Evolutionary conservation across 257 asterid genomes (phyloP), one percentile per base, ranked within the genome.

Genomic region (Datura wrightii): DNA sequence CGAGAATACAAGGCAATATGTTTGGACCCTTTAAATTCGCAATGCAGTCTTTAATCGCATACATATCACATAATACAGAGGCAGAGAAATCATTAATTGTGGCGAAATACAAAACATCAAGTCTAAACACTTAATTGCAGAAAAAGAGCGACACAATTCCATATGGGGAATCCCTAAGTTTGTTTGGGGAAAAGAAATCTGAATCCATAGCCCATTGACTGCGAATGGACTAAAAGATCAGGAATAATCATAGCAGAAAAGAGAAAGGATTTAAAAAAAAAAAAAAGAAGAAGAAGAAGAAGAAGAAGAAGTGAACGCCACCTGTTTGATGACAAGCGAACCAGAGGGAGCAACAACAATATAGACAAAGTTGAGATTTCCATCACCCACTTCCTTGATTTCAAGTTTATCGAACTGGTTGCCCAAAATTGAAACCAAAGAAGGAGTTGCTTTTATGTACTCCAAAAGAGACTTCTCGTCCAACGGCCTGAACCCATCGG

Each of bases 361-460:
- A 86, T 89, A 97, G 34, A 97, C 99, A 72, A 94, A 97, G 89
- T 97, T 97, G 88, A 97, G 97, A 90, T 97, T 97, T 80, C 99
- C 99, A 84, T 97, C 99, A 60, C 99, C 99, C 2, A 97, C 97
- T 91, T 97, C 99, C 87, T 90, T 91, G 84, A 97, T 88, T 71
- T 91, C 86, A 71, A 95, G 91, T 41, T 91, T 83, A 74, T 97
- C 95, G 50, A 94, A 88, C 70, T 92, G 87, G 59, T 88, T 80
- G 0, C 95, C 98, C 6, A 97, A 92, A 88, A 91, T 92, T 67
- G 88, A 86, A 31, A 95, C 89, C 34, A 97, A 92, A 59, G 92
- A 19, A 8, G 98, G 97, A 41, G 99, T 93, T 31, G 94, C 85
- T 90, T 91, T 94, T 74, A 97, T 44, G 85, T 94, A 97, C 79